Conservation (phyloP, 768 basidiomycete species). For the Favolaschia claudopus region DNA sequence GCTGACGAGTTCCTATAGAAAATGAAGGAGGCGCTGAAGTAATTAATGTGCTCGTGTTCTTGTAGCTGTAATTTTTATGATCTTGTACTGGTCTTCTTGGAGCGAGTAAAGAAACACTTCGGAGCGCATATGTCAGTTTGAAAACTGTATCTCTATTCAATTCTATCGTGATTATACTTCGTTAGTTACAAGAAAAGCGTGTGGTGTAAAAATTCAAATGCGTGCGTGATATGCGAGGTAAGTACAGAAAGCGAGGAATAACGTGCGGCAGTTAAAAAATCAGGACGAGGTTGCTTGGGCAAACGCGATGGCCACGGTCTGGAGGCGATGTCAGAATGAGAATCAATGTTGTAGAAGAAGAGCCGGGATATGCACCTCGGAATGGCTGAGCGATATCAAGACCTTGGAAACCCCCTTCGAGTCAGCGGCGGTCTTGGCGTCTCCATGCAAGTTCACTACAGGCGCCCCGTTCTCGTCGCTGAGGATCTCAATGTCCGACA, state of each 20-base stretch:
- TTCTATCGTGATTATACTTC: conserved; percentile 1
- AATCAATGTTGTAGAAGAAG: not conserved
- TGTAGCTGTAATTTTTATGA: conserved; percentile 19
- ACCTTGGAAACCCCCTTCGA: conserved; percentile 77
- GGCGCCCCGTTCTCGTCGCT: conserved; percentile 82
- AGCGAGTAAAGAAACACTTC: not conserved
- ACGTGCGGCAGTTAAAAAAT: conserved; percentile 11
- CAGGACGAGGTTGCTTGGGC: conserved; percentile 69
- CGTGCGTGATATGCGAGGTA: conserved; percentile 4
- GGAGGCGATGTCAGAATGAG: not conserved
- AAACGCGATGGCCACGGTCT: conserved; percentile 89
- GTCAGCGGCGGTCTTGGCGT: conserved; percentile 77
- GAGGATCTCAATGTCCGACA: conserved; percentile 97
- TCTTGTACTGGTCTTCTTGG: no score
- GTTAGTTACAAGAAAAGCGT: conserved; percentile 15
- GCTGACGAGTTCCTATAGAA: conserved; percentile 51
- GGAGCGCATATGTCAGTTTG: not conserved
- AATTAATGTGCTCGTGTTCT: conserved; percentile 23
- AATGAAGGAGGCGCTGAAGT: conserved; percentile 86
- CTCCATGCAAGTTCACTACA: conserved; percentile 76
- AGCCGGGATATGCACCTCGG: conserved; percentile 67
- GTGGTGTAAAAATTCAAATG: conserved; percentile 6
- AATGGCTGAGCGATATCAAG: conserved; percentile 90
- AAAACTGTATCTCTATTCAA: conserved; percentile 6
- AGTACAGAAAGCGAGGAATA: conserved; percentile 10